Evolutionary conservation across 1,284 basidiomycete genomes (phyloP), one percentile per base, ranked within the genome.

Genomic region (Microbotryum lychnidis-dioicae): DNA sequence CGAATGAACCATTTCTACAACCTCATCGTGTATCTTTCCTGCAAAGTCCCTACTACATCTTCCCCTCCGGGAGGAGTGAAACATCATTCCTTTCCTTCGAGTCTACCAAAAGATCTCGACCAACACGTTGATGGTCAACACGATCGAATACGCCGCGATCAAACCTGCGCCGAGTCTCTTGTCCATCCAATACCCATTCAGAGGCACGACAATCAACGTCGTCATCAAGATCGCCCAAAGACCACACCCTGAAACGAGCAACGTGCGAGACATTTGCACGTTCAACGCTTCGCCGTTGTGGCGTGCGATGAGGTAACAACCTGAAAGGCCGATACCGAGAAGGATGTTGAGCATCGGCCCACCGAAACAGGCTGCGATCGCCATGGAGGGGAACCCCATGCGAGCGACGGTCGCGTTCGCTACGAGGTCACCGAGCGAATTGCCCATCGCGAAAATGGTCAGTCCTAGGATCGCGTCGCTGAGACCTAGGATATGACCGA

Each of bases 401-500:
- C 69, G 61, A 21, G 91, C 91, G 9, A 91, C 89, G 54, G 89
- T 93, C 77, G 91, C 87, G 77, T 98, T 97, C 44, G 94, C 93
- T 3, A 98, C 93, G 21, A 97, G 82, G 76, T 98, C 94, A 1
- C 93, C 94, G 8, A 97, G 82, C 37, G 89, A 93, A 76, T 97
- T 97, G 25, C 94, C 94, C 42, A 97, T 82, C 0, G 93, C 94
- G 72, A 98, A 98, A 66, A 98, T 86, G 0, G 93, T 97, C 55
- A 97, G 78, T 4, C 94, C 94, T 57, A 98, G 87, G 72, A 98
- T 94, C 29, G 94, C 93, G 74, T 97, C 91, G n/a, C 89, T 92
- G 27, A 98, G 80, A 0, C 93, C 92, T 70, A 96, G 87, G 60
- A 97, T 88, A 75, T 87, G 84, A 20, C 93, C 94, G 70, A 96